Evolutionary conservation across 2,329 filamentous ascomycete species (phyloP).

Genomic region (Xylariaceae sp.): DNA sequence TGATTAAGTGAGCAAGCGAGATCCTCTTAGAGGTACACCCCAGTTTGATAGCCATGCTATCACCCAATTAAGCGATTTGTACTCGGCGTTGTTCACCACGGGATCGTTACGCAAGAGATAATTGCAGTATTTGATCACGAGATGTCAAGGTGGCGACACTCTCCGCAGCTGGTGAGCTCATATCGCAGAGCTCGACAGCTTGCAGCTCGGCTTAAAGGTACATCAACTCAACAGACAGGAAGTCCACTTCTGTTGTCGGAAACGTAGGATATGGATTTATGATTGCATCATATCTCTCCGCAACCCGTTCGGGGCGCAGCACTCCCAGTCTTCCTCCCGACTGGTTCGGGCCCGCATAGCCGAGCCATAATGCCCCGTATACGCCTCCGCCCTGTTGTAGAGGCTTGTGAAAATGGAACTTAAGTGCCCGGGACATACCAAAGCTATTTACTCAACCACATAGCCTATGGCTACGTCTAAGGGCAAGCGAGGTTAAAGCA

Average conservation of each 20-base stretch:
- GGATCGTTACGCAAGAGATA: neutral
- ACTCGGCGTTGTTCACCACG: neutral
- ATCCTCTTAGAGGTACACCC: no score
- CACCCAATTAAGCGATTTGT: neutral
- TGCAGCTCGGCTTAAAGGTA: conserved; percentile 1
- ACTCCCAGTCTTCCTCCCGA: conserved; percentile 19
- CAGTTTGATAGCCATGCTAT: no score
- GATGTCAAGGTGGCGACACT: conserved; percentile 22
- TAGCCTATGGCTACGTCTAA: no score
- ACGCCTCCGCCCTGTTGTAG: neutral
- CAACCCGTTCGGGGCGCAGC: conserved; percentile 5
- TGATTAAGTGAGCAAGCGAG: no score
- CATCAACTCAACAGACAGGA: conserved; percentile 11
- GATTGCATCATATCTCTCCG: conserved; percentile 28
- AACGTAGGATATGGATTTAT: conserved; percentile 7
- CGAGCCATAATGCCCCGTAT: neutral
- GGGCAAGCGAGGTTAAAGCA: neutral
- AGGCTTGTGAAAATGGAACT: neutral
- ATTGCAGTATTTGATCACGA: neutral
- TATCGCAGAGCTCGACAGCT: neutral
- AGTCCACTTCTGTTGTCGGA: conserved; percentile 1
- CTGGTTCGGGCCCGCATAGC: conserved; percentile 12
- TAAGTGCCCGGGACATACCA: neutral
- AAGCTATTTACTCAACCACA: no score
- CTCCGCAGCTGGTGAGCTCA: conserved; percentile 17